A percentile compares a stretch with the other conserved stretches of the same genome.
Evolutionary conservation across 768 basidiomycete species (phyloP).

Genomic region (Termitomyces sp.): DNA sequence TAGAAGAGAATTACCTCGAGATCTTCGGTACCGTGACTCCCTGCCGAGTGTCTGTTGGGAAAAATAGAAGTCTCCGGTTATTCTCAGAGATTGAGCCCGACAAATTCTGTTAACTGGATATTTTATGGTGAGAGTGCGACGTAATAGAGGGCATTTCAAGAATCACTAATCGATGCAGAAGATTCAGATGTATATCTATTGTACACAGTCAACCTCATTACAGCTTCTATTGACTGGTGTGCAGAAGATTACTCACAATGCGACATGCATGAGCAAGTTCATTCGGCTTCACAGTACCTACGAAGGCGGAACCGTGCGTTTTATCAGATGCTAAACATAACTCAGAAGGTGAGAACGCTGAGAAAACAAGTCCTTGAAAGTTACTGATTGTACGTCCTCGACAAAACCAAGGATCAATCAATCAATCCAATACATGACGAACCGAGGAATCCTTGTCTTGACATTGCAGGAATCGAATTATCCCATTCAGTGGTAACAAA

Average conservation of each 20-base stretch:
- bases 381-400: background rate
- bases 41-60: background rate
- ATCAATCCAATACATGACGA: too few species aligned
- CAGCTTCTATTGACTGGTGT: background rate
- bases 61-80: background rate
- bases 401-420: background rate
- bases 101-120: too few species aligned
- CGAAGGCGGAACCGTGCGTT: background rate
- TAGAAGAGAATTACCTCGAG: background rate
- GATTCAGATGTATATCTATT: too few species aligned
- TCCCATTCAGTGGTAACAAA: background rate
- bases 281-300: background rate
- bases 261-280: background rate
- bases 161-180: background rate
- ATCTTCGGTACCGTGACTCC: background rate
- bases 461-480: background rate
- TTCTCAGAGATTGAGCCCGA: background rate
- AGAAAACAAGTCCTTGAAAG: background rate
- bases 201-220: background rate
- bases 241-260: background rate
- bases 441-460: background rate
- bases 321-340: background rate
- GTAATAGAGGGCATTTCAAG: background rate
- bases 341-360: background rate
- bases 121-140: background rate